Evolutionary conservation across 805 yeast genomes (phyloP), one percentile per base, ranked within the genome.

Genomic region (Cyberlindnera mycetangii): DNA sequence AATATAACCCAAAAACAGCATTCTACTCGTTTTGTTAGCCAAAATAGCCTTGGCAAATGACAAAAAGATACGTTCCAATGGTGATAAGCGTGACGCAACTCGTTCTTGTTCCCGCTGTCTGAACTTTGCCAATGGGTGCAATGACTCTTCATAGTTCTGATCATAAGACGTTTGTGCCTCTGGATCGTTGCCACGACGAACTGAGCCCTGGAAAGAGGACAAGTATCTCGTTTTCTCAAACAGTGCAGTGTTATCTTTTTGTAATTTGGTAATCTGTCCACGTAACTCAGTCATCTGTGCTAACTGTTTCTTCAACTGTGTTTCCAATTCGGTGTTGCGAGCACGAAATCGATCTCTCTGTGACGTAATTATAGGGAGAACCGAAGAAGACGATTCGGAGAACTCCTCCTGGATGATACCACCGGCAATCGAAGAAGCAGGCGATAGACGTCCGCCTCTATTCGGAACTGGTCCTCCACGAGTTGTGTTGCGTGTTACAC

Each of bases 331-430:
- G 45, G 76, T 78, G 57, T 85, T 88, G 43, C 89, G 75, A n/a
- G 78, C 75, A 56, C 95, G 81, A 71, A 90, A 89, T 50, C 99
- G 72, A 64, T 92, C 99, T 62, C 99, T 80, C 68, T 92, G 99
- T 59, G 92, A 90, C 12, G 97, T 89, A 22, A 93, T 79, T 42
- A 92, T 89, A 1, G 95, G 95, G 40, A 92, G 65, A 22, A 90
- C 78, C 4, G 81, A 75, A 11, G 71, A 58, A 41, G 76, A 78
- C n/a, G 52, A 33, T 17, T 42, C 45, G 11, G 42, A 42, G 9
- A 24, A 17, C n/a, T 49, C 52, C 14, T 53, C 80, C 58, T 54
- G 65, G 10, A 66, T 62, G 45, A 50, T 47, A 11, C 70, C 69
- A 20, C 79, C 78, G 5, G 73, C 72, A 39, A 72, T 72, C 1